Evolutionary conservation across 371 early-diverging fungal genomes (phyloP), one percentile per base, ranked within the genome.

Genomic region (Syncephalastrum sp.): DNA sequence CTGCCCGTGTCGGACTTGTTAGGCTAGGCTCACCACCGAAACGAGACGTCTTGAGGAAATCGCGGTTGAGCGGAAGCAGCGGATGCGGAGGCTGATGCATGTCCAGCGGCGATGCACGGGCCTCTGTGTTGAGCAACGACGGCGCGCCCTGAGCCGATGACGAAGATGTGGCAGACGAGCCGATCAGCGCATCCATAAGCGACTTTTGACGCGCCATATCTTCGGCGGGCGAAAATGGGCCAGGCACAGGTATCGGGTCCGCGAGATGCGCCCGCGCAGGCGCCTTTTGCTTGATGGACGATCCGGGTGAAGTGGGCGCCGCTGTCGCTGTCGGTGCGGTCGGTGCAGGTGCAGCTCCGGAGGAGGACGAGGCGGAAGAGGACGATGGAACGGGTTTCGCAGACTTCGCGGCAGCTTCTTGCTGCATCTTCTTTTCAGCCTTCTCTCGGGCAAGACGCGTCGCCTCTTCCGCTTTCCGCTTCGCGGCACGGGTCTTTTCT

Each of bases 131-230:
- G 49, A 56, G 49, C 10, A 44, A 27, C 14, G 54, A 27, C 23
- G 23, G 54, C 8, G 38, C 29, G 24, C 43, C 19, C 41, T 33
- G 38, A 33, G 38, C 4, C 13, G 54, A 43, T 8, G 42, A 19
- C n/a, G 49, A 42, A 5, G 50, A 43, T 7, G n/a, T 46, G 29
- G 47, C 21, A 29, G 64, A 53, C 7, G 55, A 24, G 54, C 65
- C 54, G 16, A 59, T 46, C 24, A 65, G 60, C 21, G 60, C 60
- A 60, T 65, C 57, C 60, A 65, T 65, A 14, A 65, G 43, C 4
- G 50, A 21, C 13, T 53, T 47, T 46, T 65, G 65, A n/a, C 65
- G 48, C 12, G 58, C 45, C 45, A 56, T 17, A 23, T 54, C 56
- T 29, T 47, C 45, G 8, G 46, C 50, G 33, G 61, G 61, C 6